A percentile compares a stretch with the other conserved stretches of the same genome.
These are phyloP conservation scores for Boeremia exigua DNA, from an alignment of 2,329 filamentous ascomycete species.

Conservation along the genomic window DNA sequence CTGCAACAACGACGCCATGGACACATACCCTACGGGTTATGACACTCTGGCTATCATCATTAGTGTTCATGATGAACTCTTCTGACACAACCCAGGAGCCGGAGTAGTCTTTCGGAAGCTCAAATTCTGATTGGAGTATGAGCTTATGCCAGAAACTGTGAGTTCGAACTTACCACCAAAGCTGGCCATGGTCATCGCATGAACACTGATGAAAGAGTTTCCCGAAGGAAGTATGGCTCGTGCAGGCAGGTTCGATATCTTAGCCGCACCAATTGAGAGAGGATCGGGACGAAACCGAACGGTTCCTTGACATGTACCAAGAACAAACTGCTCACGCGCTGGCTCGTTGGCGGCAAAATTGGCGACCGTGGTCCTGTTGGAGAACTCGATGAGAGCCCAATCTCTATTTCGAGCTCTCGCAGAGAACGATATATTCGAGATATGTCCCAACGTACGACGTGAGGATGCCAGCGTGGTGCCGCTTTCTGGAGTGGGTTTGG, in stretches of 20 bases:
- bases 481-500: not conserved
- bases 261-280: not conserved
- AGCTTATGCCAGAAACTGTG: not conserved
- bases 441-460: not conserved
- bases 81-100: not conserved
- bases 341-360: not conserved
- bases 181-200: not conserved
- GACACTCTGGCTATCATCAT: no score
- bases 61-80: no score
- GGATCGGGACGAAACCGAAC: not conserved
- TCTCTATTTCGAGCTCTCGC: not conserved
- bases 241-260: not conserved
- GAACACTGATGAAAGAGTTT: not conserved
- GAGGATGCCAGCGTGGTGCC: not conserved
- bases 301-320: not conserved
- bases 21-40: not conserved
- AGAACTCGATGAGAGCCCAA: not conserved
- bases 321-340: not conserved
- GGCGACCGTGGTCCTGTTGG: not conserved
- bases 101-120: not conserved
- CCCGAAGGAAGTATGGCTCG: not conserved
- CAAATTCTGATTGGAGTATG: not conserved
- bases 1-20: slow-evolving; percentile 12
- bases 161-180: not conserved
- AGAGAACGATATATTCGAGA: not conserved